Conservation (phyloP, 805 yeast species). For the Suhomyces pyralidae region DNA sequence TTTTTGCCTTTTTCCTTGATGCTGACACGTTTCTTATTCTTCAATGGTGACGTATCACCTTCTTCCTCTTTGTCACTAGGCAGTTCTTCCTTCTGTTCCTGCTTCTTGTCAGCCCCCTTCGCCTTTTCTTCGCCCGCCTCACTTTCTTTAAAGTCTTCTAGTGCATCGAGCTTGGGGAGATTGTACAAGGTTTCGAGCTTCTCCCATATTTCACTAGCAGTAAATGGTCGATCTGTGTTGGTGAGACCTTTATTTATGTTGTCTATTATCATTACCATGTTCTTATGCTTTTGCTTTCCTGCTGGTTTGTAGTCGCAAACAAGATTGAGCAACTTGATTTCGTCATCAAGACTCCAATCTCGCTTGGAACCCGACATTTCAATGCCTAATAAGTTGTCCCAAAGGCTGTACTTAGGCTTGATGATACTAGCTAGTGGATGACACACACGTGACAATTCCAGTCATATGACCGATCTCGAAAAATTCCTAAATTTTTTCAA, state of each 20-base stretch:
- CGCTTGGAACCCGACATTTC: conserved; percentile 7
- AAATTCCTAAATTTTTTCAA: neutral
- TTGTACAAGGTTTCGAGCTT: conserved; percentile 55
- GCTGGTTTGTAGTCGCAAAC: conserved; percentile 68
- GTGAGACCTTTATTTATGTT: conserved; percentile 30
- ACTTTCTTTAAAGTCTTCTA: conserved; percentile 37
- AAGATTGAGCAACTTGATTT: conserved; percentile 57
- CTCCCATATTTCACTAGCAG: conserved; percentile 54
- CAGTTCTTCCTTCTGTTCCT: conserved; percentile 1
- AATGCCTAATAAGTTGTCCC: neutral
- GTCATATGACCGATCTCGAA: neutral
- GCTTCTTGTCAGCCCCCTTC: neutral
- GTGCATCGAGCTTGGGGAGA: conserved; percentile 52
- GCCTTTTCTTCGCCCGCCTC: neutral
- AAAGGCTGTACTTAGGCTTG: neutral
- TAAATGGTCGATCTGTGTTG: conserved; percentile 23
- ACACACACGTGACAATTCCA: neutral
- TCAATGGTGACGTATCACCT: neutral
- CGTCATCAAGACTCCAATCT: conserved; percentile 60
- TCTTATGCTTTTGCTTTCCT: conserved; percentile 48
- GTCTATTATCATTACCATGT: conserved; percentile 42
- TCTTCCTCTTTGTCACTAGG: conserved; percentile 1
- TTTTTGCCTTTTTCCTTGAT: conserved; percentile 1
- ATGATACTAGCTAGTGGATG: neutral
- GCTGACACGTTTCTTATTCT: conserved; percentile 3